phyloP scores from a whole-genome alignment of 768 basidiomycete genomes.

The Panaeolus cyanescens region DNA sequence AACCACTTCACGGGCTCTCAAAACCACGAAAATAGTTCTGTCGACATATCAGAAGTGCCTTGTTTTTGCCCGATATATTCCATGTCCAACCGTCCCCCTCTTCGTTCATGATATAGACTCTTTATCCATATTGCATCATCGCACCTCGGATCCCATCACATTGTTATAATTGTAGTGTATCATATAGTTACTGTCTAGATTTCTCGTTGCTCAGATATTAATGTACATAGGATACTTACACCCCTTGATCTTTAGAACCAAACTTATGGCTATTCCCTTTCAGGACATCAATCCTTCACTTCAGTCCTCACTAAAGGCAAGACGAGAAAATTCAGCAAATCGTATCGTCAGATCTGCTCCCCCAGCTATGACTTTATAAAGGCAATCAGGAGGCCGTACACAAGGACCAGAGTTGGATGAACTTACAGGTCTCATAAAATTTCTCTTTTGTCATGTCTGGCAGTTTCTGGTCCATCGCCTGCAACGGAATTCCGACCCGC shows the following conservation, averaged over 20 bases:
- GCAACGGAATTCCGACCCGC: slow-evolving; percentile 36
- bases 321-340: slow-evolving; percentile 32
- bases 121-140: background rate
- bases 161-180: background rate
- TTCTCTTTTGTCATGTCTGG: slow-evolving; percentile 37
- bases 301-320: background rate
- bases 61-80: background rate
- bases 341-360: slow-evolving; percentile 33
- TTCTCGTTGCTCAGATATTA: slow-evolving; percentile 8
- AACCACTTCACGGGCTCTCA: background rate
- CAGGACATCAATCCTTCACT: background rate
- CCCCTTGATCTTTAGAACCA: background rate
- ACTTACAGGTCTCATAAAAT: slow-evolving; percentile 42
- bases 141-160: background rate
- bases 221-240: background rate
- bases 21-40: background rate
- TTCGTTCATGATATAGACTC: background rate
- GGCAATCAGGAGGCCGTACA: background rate
- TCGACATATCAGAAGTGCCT: background rate
- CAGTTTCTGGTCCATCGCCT: slow-evolving; percentile 27
- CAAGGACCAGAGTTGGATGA: background rate
- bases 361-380: slow-evolving; percentile 33
- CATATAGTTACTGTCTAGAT: background rate
- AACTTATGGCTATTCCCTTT: background rate
- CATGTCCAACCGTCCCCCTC: background rate